Evolutionary conservation across 345 rosid genomes (phyloP).

Genomic region (Eucalyptus dawsonii): DNA sequence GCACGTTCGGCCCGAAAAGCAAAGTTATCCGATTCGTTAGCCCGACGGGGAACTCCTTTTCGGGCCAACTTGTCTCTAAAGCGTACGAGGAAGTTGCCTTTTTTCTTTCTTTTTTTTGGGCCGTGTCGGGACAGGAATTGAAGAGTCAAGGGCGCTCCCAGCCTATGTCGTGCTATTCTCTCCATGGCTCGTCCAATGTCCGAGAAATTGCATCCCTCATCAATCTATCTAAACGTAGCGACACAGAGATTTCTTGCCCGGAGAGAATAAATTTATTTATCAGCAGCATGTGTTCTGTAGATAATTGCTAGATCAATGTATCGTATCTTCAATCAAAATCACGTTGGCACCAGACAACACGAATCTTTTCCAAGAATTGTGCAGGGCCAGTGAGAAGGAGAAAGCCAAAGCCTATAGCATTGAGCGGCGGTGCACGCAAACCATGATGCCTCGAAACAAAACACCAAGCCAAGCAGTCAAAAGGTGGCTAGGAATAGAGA

Average conservation of each 20-base stretch:
- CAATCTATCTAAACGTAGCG: too few species aligned
- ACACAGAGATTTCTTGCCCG: neutral
- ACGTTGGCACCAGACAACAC: neutral
- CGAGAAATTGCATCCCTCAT: neutral
- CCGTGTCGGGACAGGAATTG: neutral
- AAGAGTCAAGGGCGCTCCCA: too few species aligned
- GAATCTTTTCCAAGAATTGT: neutral
- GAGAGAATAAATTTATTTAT: too few species aligned
- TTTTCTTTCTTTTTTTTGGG: neutral
- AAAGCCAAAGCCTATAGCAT: neutral
- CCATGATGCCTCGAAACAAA: neutral
- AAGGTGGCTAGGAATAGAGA: neutral
- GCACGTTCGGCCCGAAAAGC: neutral
- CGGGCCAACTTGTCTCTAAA: neutral
- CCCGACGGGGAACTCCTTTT: neutral
- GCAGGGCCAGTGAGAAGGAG: neutral
- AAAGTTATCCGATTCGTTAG: neutral
- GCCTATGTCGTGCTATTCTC: too few species aligned
- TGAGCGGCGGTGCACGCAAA: neutral
- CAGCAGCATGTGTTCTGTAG: too few species aligned
- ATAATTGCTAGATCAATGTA: neutral
- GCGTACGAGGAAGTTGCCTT: neutral
- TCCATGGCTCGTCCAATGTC: neutral
- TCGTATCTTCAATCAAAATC: too few species aligned
- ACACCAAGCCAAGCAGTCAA: neutral